Base-by-base conservation (phyloP, 164 flowering plant genomes). In the Vitis cinerea region DNA sequence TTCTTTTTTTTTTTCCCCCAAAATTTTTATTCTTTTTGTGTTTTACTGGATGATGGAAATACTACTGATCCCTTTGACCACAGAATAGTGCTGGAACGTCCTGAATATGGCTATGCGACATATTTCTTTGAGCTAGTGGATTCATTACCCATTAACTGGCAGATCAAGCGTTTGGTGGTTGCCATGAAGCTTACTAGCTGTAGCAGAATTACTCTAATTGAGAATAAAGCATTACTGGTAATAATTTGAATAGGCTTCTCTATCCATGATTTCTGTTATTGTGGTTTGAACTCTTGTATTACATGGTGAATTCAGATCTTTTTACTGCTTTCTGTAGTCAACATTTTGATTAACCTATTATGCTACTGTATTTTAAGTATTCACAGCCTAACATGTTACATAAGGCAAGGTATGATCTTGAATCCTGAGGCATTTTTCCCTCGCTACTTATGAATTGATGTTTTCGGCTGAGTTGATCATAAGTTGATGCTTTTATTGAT, bases 71-170 rank as follows among this genome's bases (percentile, higher is more conserved):
- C 23, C n/a, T 19, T 59, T 79, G 47, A 59, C 50, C 77, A 75
- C 93, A 95, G 97, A 77, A 83, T 92, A 65, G 99, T 95, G 73
- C 75, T 95, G 79, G 98, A 95, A 81, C 94, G 96, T 13, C 99
- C 99, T 48, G 97, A 95, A 78, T 93, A 95, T 86, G 98, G 99
- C n/a, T 91, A 84, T 82, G 99, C 99, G 7, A 95, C 97, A 50
- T 94, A 94, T 73, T 94, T 94, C 81, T 94, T 94, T 80, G 98
- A 92, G 79, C 79, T 93, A 63, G 82, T 82, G 60, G 80, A 83
- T 50, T 79, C 90, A 9, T 56, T 88, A 55, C 83, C 98, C 10
- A 72, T 88, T 68, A 72, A 78, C 30, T 95, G 99, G 99, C 98
- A 93, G 79, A 80, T 95, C 73, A 91, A 83, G 75, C 87, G 98